Evolutionary conservation across 352 stramenopile species (phyloP), one percentile per base, ranked within the genome.

Genomic region (Pythium phragmitis): DNA sequence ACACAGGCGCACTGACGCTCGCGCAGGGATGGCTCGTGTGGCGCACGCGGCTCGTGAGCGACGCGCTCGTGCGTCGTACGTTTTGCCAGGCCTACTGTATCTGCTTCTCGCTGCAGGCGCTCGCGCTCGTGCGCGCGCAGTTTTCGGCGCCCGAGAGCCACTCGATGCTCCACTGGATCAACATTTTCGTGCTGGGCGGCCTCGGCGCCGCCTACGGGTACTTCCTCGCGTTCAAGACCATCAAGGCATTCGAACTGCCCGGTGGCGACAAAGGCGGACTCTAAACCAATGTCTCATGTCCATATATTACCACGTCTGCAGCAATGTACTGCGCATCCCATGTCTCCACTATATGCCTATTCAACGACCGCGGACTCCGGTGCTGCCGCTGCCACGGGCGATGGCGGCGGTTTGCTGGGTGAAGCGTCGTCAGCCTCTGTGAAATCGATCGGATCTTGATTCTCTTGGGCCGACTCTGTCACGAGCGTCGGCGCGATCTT

Each of bases 71-170:
- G 59, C 84, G 87, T 30, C 85, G 85, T 53, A 95, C 87, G 50
- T 95, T 95, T 70, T 95, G 87, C 63, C 87, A 95, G 69, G 87
- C 84, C 21, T 95, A 95, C 67, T 92, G 82, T 73, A 88, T 92
- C 54, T 95, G 85, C 75, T 95, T 95, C 69, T 74, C 73, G 54
- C 78, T 95, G 56, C 87, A 95, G 63, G 73, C 83, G 23, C 56
- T 91, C 28, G 80, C 79, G 51, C 76, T 93, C 30, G 54, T 93
- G 43, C 84, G 86, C 28, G 86, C 86, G 46, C 86, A 95, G 63
- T 56, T 92, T 13, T 65, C 82, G 3, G 77, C 83, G 8, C 87
- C 87, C 0, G 81, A 89, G 57, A 92, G 70, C 63, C 87, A 95
- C 64, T 95, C 87, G 65, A 61, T 75, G 54, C 73, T 95, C 30